Conservation (phyloP, 345 rosid species). For the Boechera divaricarpa region DNA sequence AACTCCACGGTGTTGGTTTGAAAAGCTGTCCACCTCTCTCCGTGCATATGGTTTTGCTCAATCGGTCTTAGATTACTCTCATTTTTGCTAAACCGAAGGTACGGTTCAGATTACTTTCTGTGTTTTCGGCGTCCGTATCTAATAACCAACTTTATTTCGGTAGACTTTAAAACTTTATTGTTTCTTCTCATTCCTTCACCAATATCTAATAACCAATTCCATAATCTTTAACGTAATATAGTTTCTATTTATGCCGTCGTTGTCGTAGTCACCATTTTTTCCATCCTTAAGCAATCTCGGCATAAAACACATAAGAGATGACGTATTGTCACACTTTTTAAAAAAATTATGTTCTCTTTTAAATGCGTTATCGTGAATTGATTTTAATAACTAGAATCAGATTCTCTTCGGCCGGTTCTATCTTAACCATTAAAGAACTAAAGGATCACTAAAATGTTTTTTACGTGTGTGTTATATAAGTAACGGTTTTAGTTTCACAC, state of each 20-base stretch:
- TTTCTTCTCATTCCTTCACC: no score
- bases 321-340: not conserved
- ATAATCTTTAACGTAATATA: no score
- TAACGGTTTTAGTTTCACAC: not conserved
- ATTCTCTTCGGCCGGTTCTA: conserved; percentile 26
- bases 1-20: no score
- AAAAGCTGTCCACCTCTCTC: no score
- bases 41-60: no score
- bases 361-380: not conserved
- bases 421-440: not conserved
- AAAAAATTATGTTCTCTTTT: not conserved
- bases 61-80: no score
- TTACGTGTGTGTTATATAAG: not conserved
- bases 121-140: no score
- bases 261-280: not conserved
- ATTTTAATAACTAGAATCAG: conserved; percentile 14
- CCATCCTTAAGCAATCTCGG: not conserved
- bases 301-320: not conserved
- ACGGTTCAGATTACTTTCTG: no score
- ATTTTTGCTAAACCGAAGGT: no score
- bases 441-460: not conserved
- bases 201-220: no score
- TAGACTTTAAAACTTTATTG: no score
- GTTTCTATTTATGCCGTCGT: not conserved
- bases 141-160: no score